phyloP scores from a whole-genome alignment of 257 asterid species.

The Solanum tarijense region DNA sequence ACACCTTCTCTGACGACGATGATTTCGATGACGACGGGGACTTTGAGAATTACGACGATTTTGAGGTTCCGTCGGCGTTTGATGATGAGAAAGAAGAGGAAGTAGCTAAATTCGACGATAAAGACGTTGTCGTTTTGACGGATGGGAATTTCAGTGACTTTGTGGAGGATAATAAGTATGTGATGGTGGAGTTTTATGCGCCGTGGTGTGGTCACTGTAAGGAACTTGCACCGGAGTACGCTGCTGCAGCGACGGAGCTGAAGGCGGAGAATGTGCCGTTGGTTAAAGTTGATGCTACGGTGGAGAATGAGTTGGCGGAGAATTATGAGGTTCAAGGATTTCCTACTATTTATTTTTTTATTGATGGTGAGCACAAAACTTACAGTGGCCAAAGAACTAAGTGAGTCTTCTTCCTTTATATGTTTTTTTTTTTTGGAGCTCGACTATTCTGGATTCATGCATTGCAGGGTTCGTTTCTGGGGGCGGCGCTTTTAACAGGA shows the following conservation, averaged over 20 bases:
- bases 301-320: slow-evolving; percentile 73
- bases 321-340: slow-evolving; percentile 75
- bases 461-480: background rate
- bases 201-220: slow-evolving; percentile 97
- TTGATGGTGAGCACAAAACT: slow-evolving; percentile 65
- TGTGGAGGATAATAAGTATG: slow-evolving; percentile 49
- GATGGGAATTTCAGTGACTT: slow-evolving; percentile 64
- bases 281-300: slow-evolving; percentile 76
- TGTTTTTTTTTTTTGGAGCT: background rate
- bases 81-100: slow-evolving; percentile 30
- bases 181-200: slow-evolving; percentile 92
- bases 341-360: slow-evolving; percentile 69
- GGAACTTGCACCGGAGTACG: slow-evolving; percentile 83
- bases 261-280: slow-evolving; percentile 60
- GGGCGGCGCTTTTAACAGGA: background rate
- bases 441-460: background rate
- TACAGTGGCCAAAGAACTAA: slow-evolving; percentile 71
- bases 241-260: slow-evolving; percentile 75
- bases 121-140: slow-evolving; percentile 60
- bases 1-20: slow-evolving; percentile 4
- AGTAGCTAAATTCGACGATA: slow-evolving; percentile 54
- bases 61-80: slow-evolving; percentile 22
- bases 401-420: slow-evolving; percentile 23
- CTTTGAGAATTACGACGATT: slow-evolving; percentile 40
- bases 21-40: slow-evolving; percentile 36